Conservation (phyloP, 495 filamentous ascomycete genomes). For the Tetracladium setigerum region DNA sequence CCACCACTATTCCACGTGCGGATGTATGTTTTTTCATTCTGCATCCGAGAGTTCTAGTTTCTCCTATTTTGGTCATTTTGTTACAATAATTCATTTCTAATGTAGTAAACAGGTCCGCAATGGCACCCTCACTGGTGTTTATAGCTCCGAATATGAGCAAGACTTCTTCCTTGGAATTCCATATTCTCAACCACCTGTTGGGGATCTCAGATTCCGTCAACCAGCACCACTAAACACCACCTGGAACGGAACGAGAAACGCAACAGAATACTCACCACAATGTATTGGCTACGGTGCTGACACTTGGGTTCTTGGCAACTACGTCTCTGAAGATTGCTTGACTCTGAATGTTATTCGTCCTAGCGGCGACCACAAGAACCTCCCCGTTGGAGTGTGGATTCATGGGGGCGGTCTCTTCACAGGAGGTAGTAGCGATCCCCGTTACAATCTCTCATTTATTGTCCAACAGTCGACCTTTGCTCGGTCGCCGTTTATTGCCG, state of each 20-base stretch:
- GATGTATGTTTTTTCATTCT: no score
- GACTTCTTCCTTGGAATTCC: conserved; percentile 50
- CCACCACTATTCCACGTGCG: no score
- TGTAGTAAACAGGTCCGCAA: conserved; percentile 17
- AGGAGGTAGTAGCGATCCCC: conserved; percentile 40
- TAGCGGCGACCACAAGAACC: conserved; percentile 26
- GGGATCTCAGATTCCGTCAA: conserved; percentile 10
- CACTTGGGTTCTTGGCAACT: conserved; percentile 3
- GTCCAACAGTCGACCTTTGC: conserved; percentile 44
- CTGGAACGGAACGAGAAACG: conserved; percentile 6
- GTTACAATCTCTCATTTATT: conserved; percentile 43
- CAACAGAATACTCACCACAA: conserved; percentile 12
- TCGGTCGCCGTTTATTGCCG: conserved; percentile 51
- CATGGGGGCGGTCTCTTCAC: conserved; percentile 59
- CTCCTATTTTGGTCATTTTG: no score
- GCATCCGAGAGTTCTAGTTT: no score
- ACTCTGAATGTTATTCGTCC: conserved; percentile 60
- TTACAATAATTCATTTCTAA: no score
- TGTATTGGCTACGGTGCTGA: conserved; percentile 21
- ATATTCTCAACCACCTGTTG: conserved; percentile 24
- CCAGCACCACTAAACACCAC: conserved; percentile 12
- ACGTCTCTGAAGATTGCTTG: conserved; percentile 51
- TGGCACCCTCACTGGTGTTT: conserved; percentile 36
- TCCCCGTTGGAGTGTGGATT: conserved; percentile 63
- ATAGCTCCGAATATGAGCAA: conserved; percentile 35